phyloP scores from a whole-genome alignment of 2,329 filamentous ascomycete species.

The Endocalyx cinctus region DNA sequence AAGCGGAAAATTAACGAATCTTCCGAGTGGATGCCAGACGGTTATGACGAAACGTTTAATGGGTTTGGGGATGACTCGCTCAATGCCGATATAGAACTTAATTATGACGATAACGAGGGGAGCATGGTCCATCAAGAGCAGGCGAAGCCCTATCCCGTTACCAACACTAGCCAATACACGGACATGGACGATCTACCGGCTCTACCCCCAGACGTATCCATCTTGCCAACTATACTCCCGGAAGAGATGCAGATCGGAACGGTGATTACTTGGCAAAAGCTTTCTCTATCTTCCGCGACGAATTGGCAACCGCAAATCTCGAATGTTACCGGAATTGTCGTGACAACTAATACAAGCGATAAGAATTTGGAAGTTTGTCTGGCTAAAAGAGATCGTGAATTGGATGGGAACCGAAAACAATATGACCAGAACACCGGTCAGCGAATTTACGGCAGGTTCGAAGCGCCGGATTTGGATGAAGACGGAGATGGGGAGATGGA shows the following conservation, averaged over 20 bases:
- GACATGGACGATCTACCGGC: slow-evolving; percentile 57
- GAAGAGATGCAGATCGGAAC: slow-evolving; percentile 52
- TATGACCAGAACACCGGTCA: slow-evolving; percentile 66
- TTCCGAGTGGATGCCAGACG: slow-evolving; percentile 24
- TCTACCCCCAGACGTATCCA: slow-evolving; percentile 52
- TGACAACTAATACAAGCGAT: slow-evolving; percentile 49
- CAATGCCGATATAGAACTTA: slow-evolving; percentile 31
- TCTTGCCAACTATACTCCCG: slow-evolving; percentile 45
- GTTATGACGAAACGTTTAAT: slow-evolving; percentile 33
- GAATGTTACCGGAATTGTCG: slow-evolving; percentile 61
- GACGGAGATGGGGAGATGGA: slow-evolving; percentile 50
- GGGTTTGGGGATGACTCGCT: slow-evolving; percentile 17
- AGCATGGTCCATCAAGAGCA: slow-evolving; percentile 22
- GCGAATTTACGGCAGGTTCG: slow-evolving; percentile 73
- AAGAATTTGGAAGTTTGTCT: slow-evolving; percentile 55
- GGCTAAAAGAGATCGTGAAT: slow-evolving; percentile 62
- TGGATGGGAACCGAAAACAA: slow-evolving; percentile 50
- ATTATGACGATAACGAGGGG: slow-evolving; percentile 36
- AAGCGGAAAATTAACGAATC: slow-evolving; percentile 45
- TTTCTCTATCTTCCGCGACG: slow-evolving; percentile 56
- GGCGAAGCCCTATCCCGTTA: slow-evolving; percentile 12
- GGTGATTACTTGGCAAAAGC: slow-evolving; percentile 65
- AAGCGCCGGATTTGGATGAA: slow-evolving; percentile 61
- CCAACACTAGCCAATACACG: slow-evolving; percentile 40
- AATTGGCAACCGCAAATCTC: slow-evolving; percentile 63